These are phyloP conservation scores for Solanum chilense DNA, from an alignment of 257 asterid species.

Conservation along the genomic window DNA sequence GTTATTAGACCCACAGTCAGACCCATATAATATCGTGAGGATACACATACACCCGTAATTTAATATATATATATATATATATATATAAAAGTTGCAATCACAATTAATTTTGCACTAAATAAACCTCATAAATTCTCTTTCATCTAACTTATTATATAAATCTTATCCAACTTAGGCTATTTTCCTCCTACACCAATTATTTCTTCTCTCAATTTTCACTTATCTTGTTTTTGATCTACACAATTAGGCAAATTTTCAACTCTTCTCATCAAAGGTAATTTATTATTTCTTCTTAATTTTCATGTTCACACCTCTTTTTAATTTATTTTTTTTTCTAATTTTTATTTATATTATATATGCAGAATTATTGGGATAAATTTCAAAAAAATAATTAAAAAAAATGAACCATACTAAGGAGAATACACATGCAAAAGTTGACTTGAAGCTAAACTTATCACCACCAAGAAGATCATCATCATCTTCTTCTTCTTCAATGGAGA, in stretches of 20 bases:
- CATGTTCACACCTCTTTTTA: not conserved
- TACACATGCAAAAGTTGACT: constrained; percentile 26
- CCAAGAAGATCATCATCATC: constrained; percentile 12
- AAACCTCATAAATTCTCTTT: not conserved
- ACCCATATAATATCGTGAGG: too few species aligned
- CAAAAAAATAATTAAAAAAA: not conserved
- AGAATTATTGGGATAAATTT: not conserved
- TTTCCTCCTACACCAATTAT: not conserved
- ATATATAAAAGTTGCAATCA: not conserved
- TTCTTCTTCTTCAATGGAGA: constrained; percentile 6
- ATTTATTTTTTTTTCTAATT: not conserved
- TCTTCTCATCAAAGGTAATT: not conserved
- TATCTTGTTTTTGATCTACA: not conserved
- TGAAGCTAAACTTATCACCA: constrained; percentile 30
- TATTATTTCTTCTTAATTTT: not conserved
- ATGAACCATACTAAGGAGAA: constrained; percentile 19
- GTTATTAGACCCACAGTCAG: too few species aligned
- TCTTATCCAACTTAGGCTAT: not conserved
- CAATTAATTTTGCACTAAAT: not conserved
- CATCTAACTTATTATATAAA: not conserved
- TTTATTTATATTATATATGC: not conserved
- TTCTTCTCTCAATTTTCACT: not conserved
- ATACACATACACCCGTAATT: too few species aligned
- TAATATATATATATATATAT: too few species aligned
- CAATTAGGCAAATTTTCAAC: not conserved